phyloP scores from a whole-genome alignment of 371 early-diverging fungal species.

The Mortierella polycephala region DNA sequence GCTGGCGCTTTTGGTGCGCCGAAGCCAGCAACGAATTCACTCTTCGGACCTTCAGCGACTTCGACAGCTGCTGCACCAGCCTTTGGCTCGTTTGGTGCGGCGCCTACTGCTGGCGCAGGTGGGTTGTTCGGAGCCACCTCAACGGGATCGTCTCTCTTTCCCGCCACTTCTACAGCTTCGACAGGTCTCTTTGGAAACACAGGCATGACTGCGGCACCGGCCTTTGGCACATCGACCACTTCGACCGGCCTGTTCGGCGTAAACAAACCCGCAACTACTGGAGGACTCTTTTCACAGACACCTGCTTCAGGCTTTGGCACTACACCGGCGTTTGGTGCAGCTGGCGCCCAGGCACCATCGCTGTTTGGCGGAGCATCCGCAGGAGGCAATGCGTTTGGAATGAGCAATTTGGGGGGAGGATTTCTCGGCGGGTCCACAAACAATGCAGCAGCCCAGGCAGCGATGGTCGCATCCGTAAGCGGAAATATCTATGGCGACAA shows the following conservation, averaged over 20 bases:
- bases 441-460: conserved; percentile 39
- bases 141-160: conserved; percentile 45
- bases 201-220: conserved; percentile 28
- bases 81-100: conserved; percentile 52
- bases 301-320: conserved; percentile 42
- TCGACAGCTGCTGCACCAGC: conserved; percentile 35
- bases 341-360: conserved; percentile 16
- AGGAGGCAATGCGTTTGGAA: conserved; percentile 20
- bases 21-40: conserved; percentile 53
- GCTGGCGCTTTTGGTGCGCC: conserved; percentile 60
- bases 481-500: conserved; percentile 86
- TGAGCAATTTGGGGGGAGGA: conserved; percentile 29
- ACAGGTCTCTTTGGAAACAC: conserved; percentile 55
- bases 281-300: conserved; percentile 42
- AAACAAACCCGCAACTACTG: conserved; percentile 38
- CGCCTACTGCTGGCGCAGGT: conserved; percentile 33
- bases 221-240: conserved; percentile 33
- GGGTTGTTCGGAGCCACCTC: conserved; percentile 43
- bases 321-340: conserved; percentile 26
- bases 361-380: conserved; percentile 37
- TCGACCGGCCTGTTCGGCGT: conserved; percentile 47
- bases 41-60: conserved; percentile 53
- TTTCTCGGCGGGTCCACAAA: conserved; percentile 52
- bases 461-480: conserved; percentile 81
- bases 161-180: conserved; percentile 33